Evolutionary conservation across 495 filamentous ascomycete species (phyloP), one percentile per base, ranked within the genome.

Genomic region (Podospora anserina): DNA sequence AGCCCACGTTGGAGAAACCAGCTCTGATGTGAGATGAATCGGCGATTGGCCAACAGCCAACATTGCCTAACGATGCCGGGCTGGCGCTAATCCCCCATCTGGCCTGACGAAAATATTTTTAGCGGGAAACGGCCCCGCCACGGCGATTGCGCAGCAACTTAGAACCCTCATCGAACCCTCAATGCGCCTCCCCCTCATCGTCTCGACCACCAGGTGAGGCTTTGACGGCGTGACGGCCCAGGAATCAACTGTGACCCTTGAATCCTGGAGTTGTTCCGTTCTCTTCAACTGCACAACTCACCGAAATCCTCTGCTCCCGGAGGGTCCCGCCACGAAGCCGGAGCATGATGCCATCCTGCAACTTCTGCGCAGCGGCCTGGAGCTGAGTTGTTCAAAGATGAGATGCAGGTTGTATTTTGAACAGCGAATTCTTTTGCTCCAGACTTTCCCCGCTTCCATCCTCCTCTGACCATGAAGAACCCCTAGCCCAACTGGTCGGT

Each of bases 51-150:
- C 39, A 44, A 57, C 59, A 3, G 59, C 59, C 5, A 4, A 26
- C 23, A 28, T 61, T 28, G 16, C 23, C 19, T 61, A n/a, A n/a
- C 26, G 16, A 15, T 64, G 15, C 30, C 20, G 32, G 58, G 1
- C 16, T 32, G 32, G 34, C 64, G 58, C 59, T 61, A 67, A 61
- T 49, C 28, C 55, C 23, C 23, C 23, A 23, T 67, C 55, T 39
- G 19, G 27, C 18, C 32, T 32, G 20, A 66, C 59, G 61, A 65
- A 65, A 70, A 67, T 70, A 68, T 70, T 70, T 68, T 70, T 70
- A 67, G 69, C 23, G 65, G 61, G 65, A 61, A 55, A 26, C 0
- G 32, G 61, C 61, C 55, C 5, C 28, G 32, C 61, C 61, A 63
- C 28, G 61, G 16, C 27, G 28, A 32, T 49, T 20, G 55, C 4